phyloP scores from a whole-genome alignment of 2,329 filamentous ascomycete species.

The Nemania diffusa region DNA sequence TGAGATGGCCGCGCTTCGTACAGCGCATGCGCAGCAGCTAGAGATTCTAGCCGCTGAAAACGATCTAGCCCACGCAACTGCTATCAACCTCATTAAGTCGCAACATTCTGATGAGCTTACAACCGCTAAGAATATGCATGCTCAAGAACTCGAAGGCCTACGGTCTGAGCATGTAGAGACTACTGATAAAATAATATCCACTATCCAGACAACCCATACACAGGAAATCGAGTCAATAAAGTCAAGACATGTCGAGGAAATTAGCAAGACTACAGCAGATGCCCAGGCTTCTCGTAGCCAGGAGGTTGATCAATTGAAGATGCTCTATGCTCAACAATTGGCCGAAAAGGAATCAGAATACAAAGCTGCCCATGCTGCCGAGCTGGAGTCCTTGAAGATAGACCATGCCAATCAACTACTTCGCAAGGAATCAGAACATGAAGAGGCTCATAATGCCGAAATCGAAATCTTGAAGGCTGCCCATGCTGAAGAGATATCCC shows the following conservation, averaged over 20 bases:
- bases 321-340: constrained; percentile 38
- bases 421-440: constrained; percentile 18
- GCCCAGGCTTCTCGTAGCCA: constrained; percentile 37
- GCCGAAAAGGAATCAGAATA: constrained; percentile 36
- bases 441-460: constrained; percentile 36
- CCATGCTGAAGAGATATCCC: constrained; percentile 34
- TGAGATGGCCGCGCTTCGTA: constrained; percentile 51
- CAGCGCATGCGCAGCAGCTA: constrained; percentile 44
- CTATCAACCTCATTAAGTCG: constrained; percentile 40
- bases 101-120: constrained; percentile 41
- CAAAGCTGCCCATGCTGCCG: constrained; percentile 34
- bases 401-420: constrained; percentile 29
- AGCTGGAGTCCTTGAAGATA: constrained; percentile 27
- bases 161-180: constrained; percentile 32
- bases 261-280: constrained; percentile 36
- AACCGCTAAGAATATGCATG: constrained; percentile 26
- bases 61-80: constrained; percentile 38
- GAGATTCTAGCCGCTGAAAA: constrained; percentile 44
- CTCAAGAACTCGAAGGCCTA: constrained; percentile 37
- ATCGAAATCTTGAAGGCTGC: constrained; percentile 37
- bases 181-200: constrained; percentile 27
- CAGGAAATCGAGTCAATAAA: constrained; percentile 41
- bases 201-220: constrained; percentile 36
- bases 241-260: constrained; percentile 42
- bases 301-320: constrained; percentile 42